phyloP scores from a whole-genome alignment of 257 asterid genomes.

The Solanum neorickii region DNA sequence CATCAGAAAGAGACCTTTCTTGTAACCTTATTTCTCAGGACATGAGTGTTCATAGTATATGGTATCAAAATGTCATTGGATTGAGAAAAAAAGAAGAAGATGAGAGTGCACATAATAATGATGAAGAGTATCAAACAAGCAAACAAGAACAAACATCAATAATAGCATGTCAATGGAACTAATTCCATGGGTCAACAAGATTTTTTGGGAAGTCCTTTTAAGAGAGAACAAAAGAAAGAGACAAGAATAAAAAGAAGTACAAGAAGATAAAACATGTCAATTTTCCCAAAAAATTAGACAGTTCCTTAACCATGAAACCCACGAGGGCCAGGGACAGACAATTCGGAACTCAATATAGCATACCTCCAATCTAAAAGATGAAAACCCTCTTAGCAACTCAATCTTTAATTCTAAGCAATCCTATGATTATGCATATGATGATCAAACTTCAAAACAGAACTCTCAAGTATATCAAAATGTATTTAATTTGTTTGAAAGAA shows the following conservation, averaged over 20 bases:
- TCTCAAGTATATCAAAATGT: background rate
- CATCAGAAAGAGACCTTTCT: background rate
- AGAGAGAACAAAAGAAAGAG: background rate
- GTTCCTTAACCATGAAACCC: background rate
- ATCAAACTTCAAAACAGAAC: background rate
- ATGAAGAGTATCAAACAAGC: background rate
- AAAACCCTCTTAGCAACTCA: background rate
- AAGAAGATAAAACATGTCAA: background rate
- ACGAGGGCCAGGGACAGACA: background rate
- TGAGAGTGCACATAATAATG: background rate
- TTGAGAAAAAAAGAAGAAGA: background rate
- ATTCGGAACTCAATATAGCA: background rate
- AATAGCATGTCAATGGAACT: background rate
- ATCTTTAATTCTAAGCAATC: background rate
- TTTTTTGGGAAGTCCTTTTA: background rate
- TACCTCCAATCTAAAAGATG: background rate
- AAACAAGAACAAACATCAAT: background rate
- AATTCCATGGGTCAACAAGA: background rate
- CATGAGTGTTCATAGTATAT: background rate
- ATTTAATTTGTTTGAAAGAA: background rate
- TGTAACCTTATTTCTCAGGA: background rate
- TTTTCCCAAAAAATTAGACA: background rate
- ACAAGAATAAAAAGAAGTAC: background rate
- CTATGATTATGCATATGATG: background rate
- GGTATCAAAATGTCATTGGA: background rate